A percentile compares a stretch with the other conserved stretches of the same genome.
Evolutionary conservation across 176 grass and related monocot genomes (phyloP).

Genomic region (Rhynchospora breviuscula): DNA sequence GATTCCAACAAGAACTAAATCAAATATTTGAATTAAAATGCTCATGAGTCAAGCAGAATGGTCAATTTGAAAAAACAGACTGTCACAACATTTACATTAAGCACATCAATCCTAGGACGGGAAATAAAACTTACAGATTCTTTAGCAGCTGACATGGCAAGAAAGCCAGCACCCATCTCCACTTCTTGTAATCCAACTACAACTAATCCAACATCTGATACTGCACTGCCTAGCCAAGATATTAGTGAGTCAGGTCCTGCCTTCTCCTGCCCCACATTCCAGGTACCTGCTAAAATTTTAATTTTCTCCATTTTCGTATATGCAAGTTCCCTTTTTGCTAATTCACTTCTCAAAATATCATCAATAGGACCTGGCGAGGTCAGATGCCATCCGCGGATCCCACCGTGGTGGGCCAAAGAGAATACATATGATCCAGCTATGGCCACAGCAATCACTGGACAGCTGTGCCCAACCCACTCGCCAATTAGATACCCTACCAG

Average conservation of each 20-base stretch:
- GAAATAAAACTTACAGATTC: constrained; percentile 67
- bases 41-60: neutral
- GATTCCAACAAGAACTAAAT: neutral
- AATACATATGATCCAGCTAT: constrained; percentile 70
- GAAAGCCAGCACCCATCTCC: constrained; percentile 98
- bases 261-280: constrained; percentile 97
- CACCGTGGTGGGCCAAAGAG: constrained; percentile 85
- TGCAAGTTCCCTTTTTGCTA: constrained; percentile 60
- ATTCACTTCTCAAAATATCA: constrained; percentile 63
- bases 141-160: constrained; percentile 96
- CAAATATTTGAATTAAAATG: neutral
- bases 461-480: constrained; percentile 81
- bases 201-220: constrained; percentile 78
- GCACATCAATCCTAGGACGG: neutral
- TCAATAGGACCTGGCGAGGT: constrained; percentile 88
- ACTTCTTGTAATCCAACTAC: constrained; percentile 98
- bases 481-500: constrained; percentile 70
- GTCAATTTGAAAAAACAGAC: neutral
- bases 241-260: constrained; percentile 68
- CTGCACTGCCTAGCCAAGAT: constrained; percentile 72
- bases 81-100: neutral
- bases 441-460: constrained; percentile 79
- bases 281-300: constrained; percentile 87
- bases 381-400: constrained; percentile 81
- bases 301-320: constrained; percentile 90